Base-by-base conservation (phyloP, 768 basidiomycete species). In the Hygrophoropsis aurantiaca region DNA sequence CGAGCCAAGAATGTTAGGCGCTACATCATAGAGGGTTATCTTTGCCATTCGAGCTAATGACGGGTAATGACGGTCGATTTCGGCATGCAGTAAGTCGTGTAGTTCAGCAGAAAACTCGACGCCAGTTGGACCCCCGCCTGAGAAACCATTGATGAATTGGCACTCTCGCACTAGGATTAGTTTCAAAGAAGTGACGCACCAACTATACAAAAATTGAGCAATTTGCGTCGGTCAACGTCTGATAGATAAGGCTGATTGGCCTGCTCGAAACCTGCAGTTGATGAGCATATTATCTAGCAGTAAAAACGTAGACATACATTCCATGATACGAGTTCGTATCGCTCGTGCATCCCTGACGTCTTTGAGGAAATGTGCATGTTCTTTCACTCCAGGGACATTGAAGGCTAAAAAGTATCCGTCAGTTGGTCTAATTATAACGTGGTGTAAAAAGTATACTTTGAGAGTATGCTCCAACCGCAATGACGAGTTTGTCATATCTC, bases 201-300 rank as follows among this genome's bases (percentile, higher is more conserved):
- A 39, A 93, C 90, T 40, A 94, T 81, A 50, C 89, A 91, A 59
- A 94, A 94, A 52, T 90, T 84, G 19, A 94, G 78, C 11, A 94
- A 67, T 50, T 84, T 82, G 45, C 82, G 72, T 40, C 88, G 80
- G 54, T 94, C 82, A 32, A 78, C 68, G 47, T 91, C 90, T 1
- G 86, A 80, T 11, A 90, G 68, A 2, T 76, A 82, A 0, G 91
- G 92, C 54, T 90, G 85, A 55, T 83, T 85, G 2, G 92, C 92
- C 57, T 90, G 87, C 59, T 94, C 91, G 49, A 94, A 90, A 60
- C 85, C 85, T 81, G 51, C 0, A 32, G 2, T 15, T 11, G 11
- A 27, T 47, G 13, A 40, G 26, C 18, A 35, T 21, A 49, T 26
- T 25, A 30, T 19, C 25, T 33, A 47, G 27, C 23, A 13, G 45